Conservation (phyloP, 805 yeast species). For the Limtongia smithiae region DNA sequence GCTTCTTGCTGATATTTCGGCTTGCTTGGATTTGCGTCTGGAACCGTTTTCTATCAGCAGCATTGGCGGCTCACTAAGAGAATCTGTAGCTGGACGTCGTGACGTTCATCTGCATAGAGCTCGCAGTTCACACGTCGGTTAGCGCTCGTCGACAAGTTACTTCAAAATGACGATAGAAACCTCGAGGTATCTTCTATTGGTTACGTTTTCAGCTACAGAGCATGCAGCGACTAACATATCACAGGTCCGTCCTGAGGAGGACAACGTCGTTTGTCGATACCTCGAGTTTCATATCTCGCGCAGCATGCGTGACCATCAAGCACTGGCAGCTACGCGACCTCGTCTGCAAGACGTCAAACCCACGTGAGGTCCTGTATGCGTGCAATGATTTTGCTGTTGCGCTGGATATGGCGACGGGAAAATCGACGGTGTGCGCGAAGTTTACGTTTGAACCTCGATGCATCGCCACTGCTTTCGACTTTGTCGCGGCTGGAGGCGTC, state of each 20-base stretch:
- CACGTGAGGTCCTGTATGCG: constrained; percentile 55
- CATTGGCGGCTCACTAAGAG: too few species aligned
- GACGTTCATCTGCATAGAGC: too few species aligned
- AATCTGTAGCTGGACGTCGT: too few species aligned
- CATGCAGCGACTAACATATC: neutral
- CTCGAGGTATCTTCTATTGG: neutral
- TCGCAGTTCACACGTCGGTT: too few species aligned
- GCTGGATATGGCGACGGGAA: constrained; percentile 42
- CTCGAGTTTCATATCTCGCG: constrained; percentile 12
- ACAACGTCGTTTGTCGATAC: constrained; percentile 23
- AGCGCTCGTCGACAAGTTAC: too few species aligned
- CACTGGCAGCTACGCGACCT: constrained; percentile 86
- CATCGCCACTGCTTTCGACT: constrained; percentile 54
- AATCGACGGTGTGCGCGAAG: constrained; percentile 42
- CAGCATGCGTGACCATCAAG: constrained; percentile 35
- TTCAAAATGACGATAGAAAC: constrained; percentile 13
- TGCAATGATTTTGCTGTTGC: constrained; percentile 50
- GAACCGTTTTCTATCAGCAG: too few species aligned
- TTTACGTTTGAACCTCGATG: constrained; percentile 70
- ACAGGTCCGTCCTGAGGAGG: constrained; percentile 1
- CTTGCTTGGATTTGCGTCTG: too few species aligned
- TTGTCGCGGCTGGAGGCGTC: constrained; percentile 54
- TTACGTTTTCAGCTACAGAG: neutral
- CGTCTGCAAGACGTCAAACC: constrained; percentile 47
- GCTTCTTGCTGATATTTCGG: too few species aligned